These are phyloP conservation scores for Eragrostis curvula DNA, from an alignment of 176 grass and related monocot species.

Conservation along the genomic window DNA sequence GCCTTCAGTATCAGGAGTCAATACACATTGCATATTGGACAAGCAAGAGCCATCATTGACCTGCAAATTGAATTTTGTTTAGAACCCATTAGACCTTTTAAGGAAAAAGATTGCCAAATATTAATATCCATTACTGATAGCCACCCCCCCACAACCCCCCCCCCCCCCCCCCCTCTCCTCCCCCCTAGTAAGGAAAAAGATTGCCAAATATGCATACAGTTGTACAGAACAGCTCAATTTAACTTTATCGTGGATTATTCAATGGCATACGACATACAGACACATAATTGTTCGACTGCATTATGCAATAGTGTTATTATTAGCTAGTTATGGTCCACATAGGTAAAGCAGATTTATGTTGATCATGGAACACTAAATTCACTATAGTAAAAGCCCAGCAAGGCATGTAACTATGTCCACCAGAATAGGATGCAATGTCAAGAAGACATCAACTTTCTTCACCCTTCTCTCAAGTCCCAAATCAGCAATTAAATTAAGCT, in stretches of 20 bases:
- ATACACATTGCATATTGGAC: slow-evolving; percentile 98
- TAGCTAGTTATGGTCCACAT: neutral
- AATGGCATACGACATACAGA: neutral
- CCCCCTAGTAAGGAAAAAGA: too few relatives aligned
- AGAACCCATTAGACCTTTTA: slow-evolving; percentile 5
- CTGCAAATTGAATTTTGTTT: slow-evolving; percentile 54
- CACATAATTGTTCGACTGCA: neutral
- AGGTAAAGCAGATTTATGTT: neutral
- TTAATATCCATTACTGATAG: neutral
- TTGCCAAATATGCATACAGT: too few relatives aligned
- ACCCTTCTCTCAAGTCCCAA: neutral
- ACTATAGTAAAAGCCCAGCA: neutral
- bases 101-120: neutral
- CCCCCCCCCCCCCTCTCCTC: too few relatives aligned
- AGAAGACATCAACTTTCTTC: neutral
- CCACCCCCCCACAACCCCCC: too few relatives aligned
- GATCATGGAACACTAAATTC: neutral
- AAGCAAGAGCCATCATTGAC: slow-evolving; percentile 98
- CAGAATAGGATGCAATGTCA: neutral
- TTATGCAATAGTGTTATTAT: neutral
- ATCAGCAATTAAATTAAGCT: neutral
- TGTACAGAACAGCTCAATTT: neutral
- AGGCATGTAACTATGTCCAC: neutral
- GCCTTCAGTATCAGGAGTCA: slow-evolving; percentile 85
- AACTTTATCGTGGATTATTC: neutral